These are phyloP conservation scores for Drechmeria coniospora DNA, from an alignment of 2,329 filamentous ascomycete species.

Conservation along the genomic window DNA sequence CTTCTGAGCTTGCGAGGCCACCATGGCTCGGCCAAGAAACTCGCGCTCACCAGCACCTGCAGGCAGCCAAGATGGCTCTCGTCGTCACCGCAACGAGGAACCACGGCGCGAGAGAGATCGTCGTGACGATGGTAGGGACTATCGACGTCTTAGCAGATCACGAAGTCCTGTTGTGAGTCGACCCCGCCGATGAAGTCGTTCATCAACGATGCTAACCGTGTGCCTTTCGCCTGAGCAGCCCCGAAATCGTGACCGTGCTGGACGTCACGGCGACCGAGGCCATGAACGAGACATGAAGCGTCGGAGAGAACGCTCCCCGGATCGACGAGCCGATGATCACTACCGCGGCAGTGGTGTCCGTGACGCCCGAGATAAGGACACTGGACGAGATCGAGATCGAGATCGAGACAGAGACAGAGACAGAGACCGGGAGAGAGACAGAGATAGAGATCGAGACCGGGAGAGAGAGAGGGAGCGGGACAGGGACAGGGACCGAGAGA, in stretches of 20 bases:
- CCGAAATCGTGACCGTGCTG: conserved; percentile 41
- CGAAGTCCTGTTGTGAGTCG: conserved; percentile 47
- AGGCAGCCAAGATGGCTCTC: conserved; percentile 67
- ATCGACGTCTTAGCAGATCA: conserved; percentile 43
- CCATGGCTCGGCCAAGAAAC: conserved; percentile 50
- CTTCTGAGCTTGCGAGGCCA: conserved; percentile 26
- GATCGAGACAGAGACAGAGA: conserved; percentile 1
- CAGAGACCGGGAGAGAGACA: conserved; percentile 11
- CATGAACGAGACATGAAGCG: conserved; percentile 42
- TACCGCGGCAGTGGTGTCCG: conserved; percentile 45
- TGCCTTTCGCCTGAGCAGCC: conserved; percentile 10
- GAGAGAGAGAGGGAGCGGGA: conserved; percentile 11
- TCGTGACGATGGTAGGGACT: conserved; percentile 32
- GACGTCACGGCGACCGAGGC: conserved; percentile 25
- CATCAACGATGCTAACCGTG: conserved; percentile 26
- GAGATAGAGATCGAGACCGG: not conserved
- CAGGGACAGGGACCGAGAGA: not conserved
- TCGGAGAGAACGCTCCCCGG: conserved; percentile 55
- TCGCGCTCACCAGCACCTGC: conserved; percentile 84
- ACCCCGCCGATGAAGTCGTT: conserved; percentile 5
- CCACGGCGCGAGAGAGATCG: conserved; percentile 40
- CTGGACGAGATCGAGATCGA: not conserved
- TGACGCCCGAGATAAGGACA: conserved; percentile 25
- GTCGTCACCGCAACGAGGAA: conserved; percentile 49
- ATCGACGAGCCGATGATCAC: conserved; percentile 49